These are phyloP conservation scores for Yueomyces sp. DNA, from an alignment of 805 yeast genomes.

Conservation along the genomic window DNA sequence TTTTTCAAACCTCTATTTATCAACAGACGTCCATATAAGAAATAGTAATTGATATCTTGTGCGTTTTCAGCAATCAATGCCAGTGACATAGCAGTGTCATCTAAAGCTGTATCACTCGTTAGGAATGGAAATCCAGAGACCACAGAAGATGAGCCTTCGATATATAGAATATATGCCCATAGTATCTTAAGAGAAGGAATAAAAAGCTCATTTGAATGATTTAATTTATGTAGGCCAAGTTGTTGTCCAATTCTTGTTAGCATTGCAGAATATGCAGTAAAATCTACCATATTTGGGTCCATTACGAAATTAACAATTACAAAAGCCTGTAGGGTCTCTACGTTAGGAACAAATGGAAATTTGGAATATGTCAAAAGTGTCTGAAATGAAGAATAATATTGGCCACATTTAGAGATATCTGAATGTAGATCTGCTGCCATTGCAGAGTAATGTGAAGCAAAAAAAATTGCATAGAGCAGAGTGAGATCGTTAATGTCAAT, in stretches of 20 bases:
- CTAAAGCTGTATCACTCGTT: conserved; percentile 6
- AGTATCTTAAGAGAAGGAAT: conserved; percentile 1
- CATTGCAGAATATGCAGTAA: conserved; percentile 15
- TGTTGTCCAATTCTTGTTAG: conserved; percentile 18
- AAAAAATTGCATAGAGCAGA: conserved; percentile 12
- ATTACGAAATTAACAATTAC: conserved; percentile 13
- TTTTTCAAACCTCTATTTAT: conserved; percentile 10
- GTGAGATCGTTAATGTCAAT: conserved; percentile 5
- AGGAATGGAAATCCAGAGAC: conserved; percentile 16
- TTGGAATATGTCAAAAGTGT: conserved; percentile 7
- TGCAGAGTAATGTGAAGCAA: conserved; percentile 13
- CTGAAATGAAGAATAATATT: conserved; percentile 12
- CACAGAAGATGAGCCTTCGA: conserved; percentile 22
- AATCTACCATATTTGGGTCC: conserved; percentile 20
- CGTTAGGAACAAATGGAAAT: conserved; percentile 12
- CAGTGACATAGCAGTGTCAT: conserved; percentile 1
- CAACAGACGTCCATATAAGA: conserved; percentile 14
- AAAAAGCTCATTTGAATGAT: not conserved
- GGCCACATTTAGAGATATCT: conserved; percentile 12
- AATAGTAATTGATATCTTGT: not conserved
- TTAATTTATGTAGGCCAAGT: conserved; percentile 9
- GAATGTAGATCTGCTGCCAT: conserved; percentile 15
- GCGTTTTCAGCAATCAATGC: conserved; percentile 1
- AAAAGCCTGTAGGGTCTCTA: conserved; percentile 14
- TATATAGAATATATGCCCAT: conserved; percentile 16